Base-by-base conservation (phyloP, 176 grass and related monocot species). In the Areca catechu region DNA sequence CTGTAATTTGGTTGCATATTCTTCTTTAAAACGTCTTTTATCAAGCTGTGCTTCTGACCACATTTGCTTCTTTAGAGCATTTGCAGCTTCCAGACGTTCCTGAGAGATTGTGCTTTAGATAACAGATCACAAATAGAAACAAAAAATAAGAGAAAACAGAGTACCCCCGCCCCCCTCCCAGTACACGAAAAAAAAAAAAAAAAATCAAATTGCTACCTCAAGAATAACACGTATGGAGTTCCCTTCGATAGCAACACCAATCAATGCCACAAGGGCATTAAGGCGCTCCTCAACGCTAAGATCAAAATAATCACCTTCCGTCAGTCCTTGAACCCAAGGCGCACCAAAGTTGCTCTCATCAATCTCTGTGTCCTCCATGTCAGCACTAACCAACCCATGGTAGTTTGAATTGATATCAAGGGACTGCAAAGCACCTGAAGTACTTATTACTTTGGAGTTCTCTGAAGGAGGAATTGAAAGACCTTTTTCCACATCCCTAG, bases 21-120 rank as follows among this genome's bases (percentile, higher is more conserved):
- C 93, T 51, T 98, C 93, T 67, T 56, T 92, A 54, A 60, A 70
- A 82, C 93, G 87, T 48, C 78, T 91, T 79, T 83, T 98, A 69
- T 98, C 93, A 52, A 85, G 83, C 49, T 98, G 93, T 75, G 83
- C 88, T 22, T 98, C 93, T 16, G 80, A 80, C 93, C 87, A 98
- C 93, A 98, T 98, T 74, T 92, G 93, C 43, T 98, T 98, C 68
- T 92, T 98, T 23, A 98, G 76, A 63, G 84, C 80, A 80, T 65
- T 98, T 69, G 93, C 93, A 62, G 84, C 81, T 75, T 92, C 93
- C 53, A 98, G 63, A 47, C 93, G 93, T 82, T 92, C 87, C 92
- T 97, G 74, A 28, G 72, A 76, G 28, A 47, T 47, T 15, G 15
- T 55, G 49, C 27, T 16, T 82, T 22, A 82, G 68, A 67, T 70